phyloP scores from a whole-genome alignment of 352 stramenopile genomes.

The Globisporangium mamillatum region DNA sequence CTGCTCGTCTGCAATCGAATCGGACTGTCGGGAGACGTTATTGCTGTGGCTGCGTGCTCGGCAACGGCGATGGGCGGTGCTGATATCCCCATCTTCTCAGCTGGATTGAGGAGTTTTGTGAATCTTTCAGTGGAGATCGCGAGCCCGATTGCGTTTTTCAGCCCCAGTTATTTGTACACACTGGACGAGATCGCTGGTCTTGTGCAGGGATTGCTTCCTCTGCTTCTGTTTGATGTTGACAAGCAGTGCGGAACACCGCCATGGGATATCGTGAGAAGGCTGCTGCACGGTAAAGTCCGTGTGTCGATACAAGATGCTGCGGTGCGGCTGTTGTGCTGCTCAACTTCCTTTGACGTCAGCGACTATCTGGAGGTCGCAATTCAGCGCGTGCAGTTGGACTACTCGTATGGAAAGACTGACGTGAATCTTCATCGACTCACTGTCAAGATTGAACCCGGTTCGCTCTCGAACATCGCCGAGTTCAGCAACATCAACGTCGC shows the following conservation, averaged over 20 bases:
- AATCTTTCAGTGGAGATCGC: slow-evolving; percentile 37
- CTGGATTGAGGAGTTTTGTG: slow-evolving; percentile 33
- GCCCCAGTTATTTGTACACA: slow-evolving; percentile 49
- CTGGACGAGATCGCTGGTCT: slow-evolving; percentile 46
- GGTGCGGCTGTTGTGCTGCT: slow-evolving; percentile 40
- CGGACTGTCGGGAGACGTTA: slow-evolving; percentile 28
- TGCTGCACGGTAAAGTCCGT: slow-evolving; percentile 55
- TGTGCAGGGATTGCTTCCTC: slow-evolving; percentile 28
- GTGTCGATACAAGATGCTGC: slow-evolving; percentile 36
- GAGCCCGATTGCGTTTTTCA: slow-evolving; percentile 45
- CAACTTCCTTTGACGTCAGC: slow-evolving; percentile 45
- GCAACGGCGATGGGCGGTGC: not conserved
- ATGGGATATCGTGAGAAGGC: slow-evolving; percentile 56
- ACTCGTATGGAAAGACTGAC: slow-evolving; percentile 29
- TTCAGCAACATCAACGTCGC: slow-evolving; percentile 49
- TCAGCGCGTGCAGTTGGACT: slow-evolving; percentile 32
- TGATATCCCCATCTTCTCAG: slow-evolving; percentile 27
- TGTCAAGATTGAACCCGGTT: slow-evolving; percentile 66
- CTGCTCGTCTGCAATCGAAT: slow-evolving; percentile 39
- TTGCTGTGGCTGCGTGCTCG: slow-evolving; percentile 28
- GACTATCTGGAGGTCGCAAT: slow-evolving; percentile 57
- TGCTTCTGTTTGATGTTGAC: slow-evolving; percentile 52
- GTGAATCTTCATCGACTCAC: slow-evolving; percentile 45
- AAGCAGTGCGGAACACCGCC: slow-evolving; percentile 25
- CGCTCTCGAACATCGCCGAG: slow-evolving; percentile 58